Base-by-base conservation (phyloP, 129 eudicot genomes). In the Lactuca saligna region DNA sequence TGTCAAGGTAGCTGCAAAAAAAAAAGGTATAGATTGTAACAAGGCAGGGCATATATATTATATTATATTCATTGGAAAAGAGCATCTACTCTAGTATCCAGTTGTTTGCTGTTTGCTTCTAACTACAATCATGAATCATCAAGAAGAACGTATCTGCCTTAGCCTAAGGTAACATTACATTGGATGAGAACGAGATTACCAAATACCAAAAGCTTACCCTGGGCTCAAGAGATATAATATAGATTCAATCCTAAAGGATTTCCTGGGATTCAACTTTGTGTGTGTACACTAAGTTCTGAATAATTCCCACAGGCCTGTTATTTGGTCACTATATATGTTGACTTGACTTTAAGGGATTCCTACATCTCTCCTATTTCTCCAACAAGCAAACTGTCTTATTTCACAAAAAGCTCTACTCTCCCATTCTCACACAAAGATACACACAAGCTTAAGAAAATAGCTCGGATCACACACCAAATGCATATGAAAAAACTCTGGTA, bases 341-440 rank as follows among this genome's bases (percentile, higher is more conserved):
- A 12, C 17, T 57, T 55, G 8, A 25, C 29, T 25, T 25, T 25
- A 15, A 54, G 59, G 13, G 33, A 54, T 15, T 54, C 57, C 57
- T 16, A 54, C 17, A 25, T 25, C 29, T 25, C 29, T 25, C 29
- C 29, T 25, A 25, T 54, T 6, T 20, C 13, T 50, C 34, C 61
- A 56, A 56, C 61, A 56, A 56, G 61, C 61, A 17, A 20, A 56
- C 61, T 56, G 3, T 56, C 31, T 32, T 56, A 37, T 17, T 35
- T 9, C 61, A 25, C 8, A 56, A 56, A 25, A 25, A 25, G 29
- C 29, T 25, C 29, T 25, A 25, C 29, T 25, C 29, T 25, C 29
- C 29, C 29, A 25, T 25, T 0, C 29, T 25, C 29, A 25, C 29
- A 25, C 2, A 25, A 25, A 25, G 29, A 25, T 25, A 25, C 29